These are phyloP conservation scores for Postia placenta DNA, from an alignment of 768 basidiomycete genomes.

Conservation along the genomic window DNA sequence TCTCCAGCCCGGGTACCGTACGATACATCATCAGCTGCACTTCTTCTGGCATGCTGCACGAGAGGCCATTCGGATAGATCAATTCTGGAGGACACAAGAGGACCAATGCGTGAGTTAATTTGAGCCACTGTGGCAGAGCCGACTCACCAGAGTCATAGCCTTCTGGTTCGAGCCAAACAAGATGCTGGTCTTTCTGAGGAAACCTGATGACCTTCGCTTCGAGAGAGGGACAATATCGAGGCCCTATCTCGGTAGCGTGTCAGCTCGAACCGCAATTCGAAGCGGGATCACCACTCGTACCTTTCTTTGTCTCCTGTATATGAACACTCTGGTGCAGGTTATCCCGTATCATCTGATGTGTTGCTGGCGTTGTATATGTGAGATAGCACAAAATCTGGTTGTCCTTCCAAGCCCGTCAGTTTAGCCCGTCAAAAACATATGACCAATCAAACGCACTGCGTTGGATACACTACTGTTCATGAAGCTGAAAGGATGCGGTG, in stretches of 20 bases:
- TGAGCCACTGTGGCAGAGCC: no score
- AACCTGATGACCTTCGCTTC: constrained; percentile 86
- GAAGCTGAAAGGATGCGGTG: constrained; percentile 73
- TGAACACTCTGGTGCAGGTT: constrained; percentile 78
- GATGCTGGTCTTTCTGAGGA: constrained; percentile 61
- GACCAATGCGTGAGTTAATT: no score
- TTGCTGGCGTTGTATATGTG: constrained; percentile 66
- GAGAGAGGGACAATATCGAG: constrained; percentile 87
- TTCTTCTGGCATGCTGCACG: constrained; percentile 83
- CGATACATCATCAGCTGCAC: constrained; percentile 79
- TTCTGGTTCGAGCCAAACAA: constrained; percentile 87
- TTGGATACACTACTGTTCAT: constrained; percentile 64
- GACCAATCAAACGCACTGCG: constrained; percentile 38
- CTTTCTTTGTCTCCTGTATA: constrained; percentile 86
- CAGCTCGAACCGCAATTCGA: neutral
- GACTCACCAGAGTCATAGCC: constrained; percentile 77
- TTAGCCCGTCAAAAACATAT: neutral
- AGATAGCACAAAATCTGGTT: constrained; percentile 70
- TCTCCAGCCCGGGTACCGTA: constrained; percentile 80
- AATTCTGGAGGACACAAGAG: constrained; percentile 48
- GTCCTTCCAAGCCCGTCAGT: constrained; percentile 34
- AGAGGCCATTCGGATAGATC: constrained; percentile 88
- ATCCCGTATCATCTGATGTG: constrained; percentile 69
- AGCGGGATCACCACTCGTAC: constrained; percentile 26
- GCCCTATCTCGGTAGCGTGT: constrained; percentile 42